Evolutionary conservation across 75 land plant genomes (phyloP), one percentile per base, ranked within the genome.

Genomic region (Cupressus sempervirens): DNA sequence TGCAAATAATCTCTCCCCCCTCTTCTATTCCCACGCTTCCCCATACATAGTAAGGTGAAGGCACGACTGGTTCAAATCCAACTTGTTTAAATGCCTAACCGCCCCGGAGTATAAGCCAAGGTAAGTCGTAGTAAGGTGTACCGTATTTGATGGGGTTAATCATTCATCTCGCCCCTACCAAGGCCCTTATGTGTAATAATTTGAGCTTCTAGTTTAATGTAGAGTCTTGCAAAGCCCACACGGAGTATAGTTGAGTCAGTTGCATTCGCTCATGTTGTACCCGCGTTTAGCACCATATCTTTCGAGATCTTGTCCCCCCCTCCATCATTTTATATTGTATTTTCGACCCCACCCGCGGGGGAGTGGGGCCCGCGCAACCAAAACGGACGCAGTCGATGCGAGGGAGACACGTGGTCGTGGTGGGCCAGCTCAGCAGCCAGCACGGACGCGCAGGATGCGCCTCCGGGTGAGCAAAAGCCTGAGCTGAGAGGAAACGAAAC

Each of bases 251-350:
- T 62, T 62, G 53, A 62, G n/a, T 76, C 79, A 40, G 79, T 76
- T 76, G 43, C 9, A 23, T 40, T 38, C 67, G 26, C 67, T 62
- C 67, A 62, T 62, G 40, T 62, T 38, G 79, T 76, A 76, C 79
- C n/a, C 41, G 79, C 43, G 41, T 20, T 5, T 0, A 36, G 9
- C 79, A 30, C 79, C 79, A 38, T 76, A 76, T 76, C 79, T 38
- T 76, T 26, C 18, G 79, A 76, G 79, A 76, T 76, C 79, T 38
- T 76, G 79, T 76, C 79, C 45, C 79, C 79, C 79, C 26, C 79
- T 40, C 20, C 7, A 20, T 76, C 26, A 76, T 76, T 76, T 36
- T 38, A 76, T n/a, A 76, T 76, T 23, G 8, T 76, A 40, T 23
- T 16, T n/a, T 36, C 8, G 41, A 41, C 79, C 79, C 67, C 67